Evolutionary conservation across 768 basidiomycete species (phyloP).

Genomic region (Psilocybe sp.): DNA sequence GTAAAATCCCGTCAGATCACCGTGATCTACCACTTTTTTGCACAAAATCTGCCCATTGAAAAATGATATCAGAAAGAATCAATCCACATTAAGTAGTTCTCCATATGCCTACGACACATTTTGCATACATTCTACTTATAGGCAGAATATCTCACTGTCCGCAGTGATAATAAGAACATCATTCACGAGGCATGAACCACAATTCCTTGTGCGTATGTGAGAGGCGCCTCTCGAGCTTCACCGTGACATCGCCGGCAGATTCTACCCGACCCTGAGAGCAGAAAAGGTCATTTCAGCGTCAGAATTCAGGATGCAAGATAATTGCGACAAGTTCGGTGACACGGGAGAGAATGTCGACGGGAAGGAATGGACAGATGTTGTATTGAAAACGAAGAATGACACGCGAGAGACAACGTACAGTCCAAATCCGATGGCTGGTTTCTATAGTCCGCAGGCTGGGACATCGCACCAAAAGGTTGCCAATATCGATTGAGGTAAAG

Average conservation of each 20-base stretch:
- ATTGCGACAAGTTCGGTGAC: neutral
- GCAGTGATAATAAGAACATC: conserved; percentile 13
- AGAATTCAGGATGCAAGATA: neutral
- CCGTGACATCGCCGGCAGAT: conserved; percentile 10
- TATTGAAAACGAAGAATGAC: no score
- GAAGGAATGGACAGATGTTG: no score
- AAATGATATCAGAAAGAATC: no score
- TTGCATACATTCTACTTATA: no score
- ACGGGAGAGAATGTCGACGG: no score
- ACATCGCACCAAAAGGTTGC: conserved; percentile 39
- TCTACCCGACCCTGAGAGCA: conserved; percentile 24
- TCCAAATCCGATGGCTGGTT: conserved; percentile 52
- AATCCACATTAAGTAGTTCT: no score
- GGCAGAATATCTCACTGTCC: no score
- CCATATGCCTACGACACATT: no score
- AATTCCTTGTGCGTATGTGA: conserved; percentile 23
- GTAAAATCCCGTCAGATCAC: no score
- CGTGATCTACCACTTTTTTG: no score
- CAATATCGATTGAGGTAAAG: conserved; percentile 32
- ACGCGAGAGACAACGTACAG: conserved; percentile 32
- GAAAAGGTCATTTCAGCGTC: neutral
- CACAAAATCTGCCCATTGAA: no score
- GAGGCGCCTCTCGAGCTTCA: conserved; percentile 30
- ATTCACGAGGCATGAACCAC: conserved; percentile 38
- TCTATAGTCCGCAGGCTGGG: conserved; percentile 43